A percentile compares a stretch with the other conserved stretches of the same genome.
Conservation (phyloP, 441 rosid species). For the Adansonia gregorii region DNA sequence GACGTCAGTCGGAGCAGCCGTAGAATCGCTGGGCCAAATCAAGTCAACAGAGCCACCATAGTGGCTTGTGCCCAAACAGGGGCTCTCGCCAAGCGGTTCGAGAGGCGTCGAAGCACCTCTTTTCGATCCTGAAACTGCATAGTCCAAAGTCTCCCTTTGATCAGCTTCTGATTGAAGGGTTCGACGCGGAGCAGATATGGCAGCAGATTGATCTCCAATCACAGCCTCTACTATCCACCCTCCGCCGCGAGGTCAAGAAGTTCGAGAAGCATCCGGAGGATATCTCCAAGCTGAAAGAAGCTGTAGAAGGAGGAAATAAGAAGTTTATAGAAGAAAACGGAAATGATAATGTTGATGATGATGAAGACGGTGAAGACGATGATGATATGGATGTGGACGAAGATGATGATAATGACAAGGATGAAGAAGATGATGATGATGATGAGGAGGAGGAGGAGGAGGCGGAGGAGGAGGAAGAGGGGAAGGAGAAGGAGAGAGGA, state of each 20-base stretch:
- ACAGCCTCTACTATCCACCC: slow-evolving; percentile 57
- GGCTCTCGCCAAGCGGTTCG: slow-evolving; percentile 57
- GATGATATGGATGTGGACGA: slow-evolving; percentile 3
- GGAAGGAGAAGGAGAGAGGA: slow-evolving; percentile 24
- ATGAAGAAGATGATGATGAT: slow-evolving; percentile 30
- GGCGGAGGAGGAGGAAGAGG: slow-evolving; percentile 19
- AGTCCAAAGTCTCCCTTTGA: slow-evolving; percentile 73
- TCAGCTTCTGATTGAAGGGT: slow-evolving; percentile 67
- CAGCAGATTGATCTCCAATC: slow-evolving; percentile 87
- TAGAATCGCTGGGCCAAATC: slow-evolving; percentile 49
- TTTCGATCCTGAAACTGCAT: slow-evolving; percentile 55
- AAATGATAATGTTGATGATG: slow-evolving; percentile 36
- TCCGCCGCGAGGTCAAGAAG: slow-evolving; percentile 58
- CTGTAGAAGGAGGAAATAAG: slow-evolving; percentile 28
- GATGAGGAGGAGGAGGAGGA: slow-evolving; percentile 31
- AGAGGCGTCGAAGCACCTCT: slow-evolving; percentile 60
- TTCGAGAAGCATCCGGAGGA: slow-evolving; percentile 63
- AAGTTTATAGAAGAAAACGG: slow-evolving; percentile 28
- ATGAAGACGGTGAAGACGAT: slow-evolving; percentile 26
- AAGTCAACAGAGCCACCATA: slow-evolving; percentile 64
- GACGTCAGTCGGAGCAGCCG: slow-evolving; percentile 36
- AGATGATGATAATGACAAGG: slow-evolving; percentile 27
- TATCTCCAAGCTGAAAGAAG: slow-evolving; percentile 41
- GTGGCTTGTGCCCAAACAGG: slow-evolving; percentile 63
- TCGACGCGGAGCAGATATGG: slow-evolving; percentile 94